phyloP scores from a whole-genome alignment of 1,284 basidiomycete species.

The Lentinula novae-zelandiae region DNA sequence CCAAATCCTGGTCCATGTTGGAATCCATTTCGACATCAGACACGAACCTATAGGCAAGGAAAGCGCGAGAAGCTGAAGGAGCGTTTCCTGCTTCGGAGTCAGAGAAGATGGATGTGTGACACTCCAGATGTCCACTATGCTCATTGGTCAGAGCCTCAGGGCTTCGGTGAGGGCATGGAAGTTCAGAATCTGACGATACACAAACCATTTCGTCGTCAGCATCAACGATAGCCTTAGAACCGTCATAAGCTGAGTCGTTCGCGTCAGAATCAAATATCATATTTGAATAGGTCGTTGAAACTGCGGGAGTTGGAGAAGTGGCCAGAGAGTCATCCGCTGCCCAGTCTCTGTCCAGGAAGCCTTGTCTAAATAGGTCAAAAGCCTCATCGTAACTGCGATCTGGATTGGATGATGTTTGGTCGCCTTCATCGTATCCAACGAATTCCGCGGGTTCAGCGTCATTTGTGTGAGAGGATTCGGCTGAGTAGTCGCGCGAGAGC shows the following conservation, averaged over 20 bases:
- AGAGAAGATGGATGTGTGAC: neutral
- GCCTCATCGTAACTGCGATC: neutral
- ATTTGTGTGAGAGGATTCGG: neutral
- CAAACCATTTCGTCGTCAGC: neutral
- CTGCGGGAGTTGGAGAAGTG: neutral
- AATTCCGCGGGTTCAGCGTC: neutral
- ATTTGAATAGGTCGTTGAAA: neutral
- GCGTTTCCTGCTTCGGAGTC: neutral
- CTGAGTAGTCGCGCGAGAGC: slow-evolving; percentile 17
- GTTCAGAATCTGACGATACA: neutral
- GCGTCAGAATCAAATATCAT: neutral
- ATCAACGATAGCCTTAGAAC: neutral
- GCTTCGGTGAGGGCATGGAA: neutral
- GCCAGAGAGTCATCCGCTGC: neutral
- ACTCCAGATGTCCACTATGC: neutral
- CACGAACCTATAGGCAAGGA: neutral
- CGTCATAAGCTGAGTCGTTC: neutral
- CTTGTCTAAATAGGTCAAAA: neutral
- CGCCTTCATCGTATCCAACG: neutral
- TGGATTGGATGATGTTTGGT: neutral
- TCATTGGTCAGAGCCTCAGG: neutral
- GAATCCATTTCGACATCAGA: neutral
- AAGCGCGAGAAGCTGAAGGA: neutral
- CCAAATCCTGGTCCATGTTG: neutral
- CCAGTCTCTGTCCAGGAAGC: neutral